Conservation (phyloP, 805 yeast species). For the Nakazawaea ishiwadae region DNA sequence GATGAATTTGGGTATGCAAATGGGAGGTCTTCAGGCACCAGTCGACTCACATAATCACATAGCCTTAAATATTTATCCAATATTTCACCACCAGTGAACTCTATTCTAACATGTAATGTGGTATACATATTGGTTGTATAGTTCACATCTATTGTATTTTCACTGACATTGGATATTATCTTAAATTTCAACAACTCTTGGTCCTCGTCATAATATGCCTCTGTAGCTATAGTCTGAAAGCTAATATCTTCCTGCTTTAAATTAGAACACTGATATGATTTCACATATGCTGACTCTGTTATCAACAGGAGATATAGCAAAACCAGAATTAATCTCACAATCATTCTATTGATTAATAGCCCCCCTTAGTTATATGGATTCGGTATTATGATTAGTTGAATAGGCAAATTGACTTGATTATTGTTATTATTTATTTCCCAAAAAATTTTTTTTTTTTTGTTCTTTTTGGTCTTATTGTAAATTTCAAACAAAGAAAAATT, state of each 20-base stretch:
- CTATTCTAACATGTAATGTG: conserved; percentile 40
- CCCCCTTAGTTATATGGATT: no score
- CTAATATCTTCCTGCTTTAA: background rate
- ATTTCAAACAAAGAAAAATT: background rate
- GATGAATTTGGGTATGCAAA: background rate
- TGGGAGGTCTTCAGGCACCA: conserved; percentile 5
- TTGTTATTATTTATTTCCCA: no score
- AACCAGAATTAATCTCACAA: background rate
- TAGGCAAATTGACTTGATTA: no score
- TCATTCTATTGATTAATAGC: background rate
- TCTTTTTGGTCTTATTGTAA: background rate
- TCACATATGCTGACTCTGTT: conserved; percentile 12
- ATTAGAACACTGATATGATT: conserved; percentile 10
- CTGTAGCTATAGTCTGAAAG: conserved; percentile 7
- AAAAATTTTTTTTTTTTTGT: background rate
- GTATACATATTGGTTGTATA: conserved; percentile 41
- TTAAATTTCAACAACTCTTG: conserved; percentile 12
- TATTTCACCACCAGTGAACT: conserved; percentile 38
- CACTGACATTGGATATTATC: conserved; percentile 16
- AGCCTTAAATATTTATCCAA: conserved; percentile 35
- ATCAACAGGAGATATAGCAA: background rate
- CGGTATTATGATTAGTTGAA: no score
- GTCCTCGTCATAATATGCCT: conserved; percentile 13
- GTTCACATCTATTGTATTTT: conserved; percentile 37
- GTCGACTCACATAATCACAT: conserved; percentile 28